These are phyloP conservation scores for Globisporangium cylindrosporum DNA, from an alignment of 352 stramenopile genomes.

Conservation along the genomic window DNA sequence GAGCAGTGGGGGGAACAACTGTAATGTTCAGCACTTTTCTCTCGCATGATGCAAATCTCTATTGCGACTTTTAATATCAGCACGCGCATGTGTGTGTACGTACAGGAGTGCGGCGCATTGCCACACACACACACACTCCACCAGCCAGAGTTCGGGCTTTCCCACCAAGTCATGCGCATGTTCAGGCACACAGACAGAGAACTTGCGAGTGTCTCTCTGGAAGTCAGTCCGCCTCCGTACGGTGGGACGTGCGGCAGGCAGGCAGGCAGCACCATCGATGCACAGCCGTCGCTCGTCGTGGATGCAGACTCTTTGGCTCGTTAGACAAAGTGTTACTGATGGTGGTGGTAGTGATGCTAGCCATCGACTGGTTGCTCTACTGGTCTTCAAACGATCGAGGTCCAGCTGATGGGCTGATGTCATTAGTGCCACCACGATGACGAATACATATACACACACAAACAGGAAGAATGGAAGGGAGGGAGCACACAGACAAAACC, in stretches of 20 bases:
- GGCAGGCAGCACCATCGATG: background rate
- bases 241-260: background rate
- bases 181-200: background rate
- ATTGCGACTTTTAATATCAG: background rate
- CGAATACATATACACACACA: background rate
- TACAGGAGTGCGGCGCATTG: background rate
- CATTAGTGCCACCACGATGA: background rate
- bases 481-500: background rate
- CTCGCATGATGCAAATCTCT: background rate
- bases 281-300: constrained; percentile 1
- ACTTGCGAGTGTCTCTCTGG: background rate
- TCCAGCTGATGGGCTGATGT: background rate
- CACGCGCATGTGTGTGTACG: background rate
- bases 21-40: constrained; percentile 1
- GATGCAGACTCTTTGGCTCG: background rate
- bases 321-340: background rate
- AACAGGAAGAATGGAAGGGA: background rate
- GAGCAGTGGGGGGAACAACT: background rate
- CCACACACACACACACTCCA: background rate
- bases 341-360: background rate
- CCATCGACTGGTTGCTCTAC: background rate
- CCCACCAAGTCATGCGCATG: background rate
- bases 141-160: background rate
- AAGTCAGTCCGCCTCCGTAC: constrained; percentile 1
- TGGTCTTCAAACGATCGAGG: background rate